Conservation (phyloP, 1,284 basidiomycete species). For the Rhodotorula mucilaginosa region DNA sequence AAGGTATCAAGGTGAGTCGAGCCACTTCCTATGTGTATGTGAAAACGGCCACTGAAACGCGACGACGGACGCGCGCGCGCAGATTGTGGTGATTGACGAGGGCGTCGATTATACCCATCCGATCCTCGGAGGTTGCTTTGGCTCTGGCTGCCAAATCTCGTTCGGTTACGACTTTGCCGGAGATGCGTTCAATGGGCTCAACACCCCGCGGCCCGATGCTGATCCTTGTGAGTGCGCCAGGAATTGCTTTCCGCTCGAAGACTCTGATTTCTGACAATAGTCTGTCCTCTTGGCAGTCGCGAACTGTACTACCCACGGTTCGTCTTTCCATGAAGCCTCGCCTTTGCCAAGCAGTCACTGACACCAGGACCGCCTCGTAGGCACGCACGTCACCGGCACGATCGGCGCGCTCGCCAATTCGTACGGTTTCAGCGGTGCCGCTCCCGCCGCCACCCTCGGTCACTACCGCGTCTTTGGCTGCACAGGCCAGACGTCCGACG, state of each 20-base stretch:
- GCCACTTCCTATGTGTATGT: not conserved
- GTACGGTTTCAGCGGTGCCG: conserved; percentile 41
- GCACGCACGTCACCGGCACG: conserved; percentile 39
- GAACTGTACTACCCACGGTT: conserved; percentile 28
- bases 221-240: conserved; percentile 34
- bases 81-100: conserved; percentile 36
- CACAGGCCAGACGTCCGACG: not conserved
- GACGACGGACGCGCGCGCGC: not conserved
- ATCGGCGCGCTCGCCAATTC: conserved; percentile 40
- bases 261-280: not conserved
- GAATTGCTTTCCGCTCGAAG: not conserved
- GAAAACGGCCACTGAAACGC: accelerated
- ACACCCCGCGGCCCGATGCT: conserved; percentile 46
- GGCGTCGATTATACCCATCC: conserved; percentile 51
- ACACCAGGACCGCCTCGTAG: not conserved
- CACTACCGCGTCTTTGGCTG: conserved; percentile 33
- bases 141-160: conserved; percentile 60
- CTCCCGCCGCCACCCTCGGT: conserved; percentile 38
- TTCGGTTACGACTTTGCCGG: conserved; percentile 59
- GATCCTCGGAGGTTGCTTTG: conserved; percentile 63
- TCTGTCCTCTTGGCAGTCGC: conserved; percentile 26
- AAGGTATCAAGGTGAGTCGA: conserved; percentile 28
- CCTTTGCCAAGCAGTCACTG: accelerated
- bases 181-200: conserved; percentile 45
- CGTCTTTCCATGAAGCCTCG: not conserved